phyloP scores from a whole-genome alignment of 768 basidiomycete genomes.

The Porphyrellus cyaneotinctus region DNA sequence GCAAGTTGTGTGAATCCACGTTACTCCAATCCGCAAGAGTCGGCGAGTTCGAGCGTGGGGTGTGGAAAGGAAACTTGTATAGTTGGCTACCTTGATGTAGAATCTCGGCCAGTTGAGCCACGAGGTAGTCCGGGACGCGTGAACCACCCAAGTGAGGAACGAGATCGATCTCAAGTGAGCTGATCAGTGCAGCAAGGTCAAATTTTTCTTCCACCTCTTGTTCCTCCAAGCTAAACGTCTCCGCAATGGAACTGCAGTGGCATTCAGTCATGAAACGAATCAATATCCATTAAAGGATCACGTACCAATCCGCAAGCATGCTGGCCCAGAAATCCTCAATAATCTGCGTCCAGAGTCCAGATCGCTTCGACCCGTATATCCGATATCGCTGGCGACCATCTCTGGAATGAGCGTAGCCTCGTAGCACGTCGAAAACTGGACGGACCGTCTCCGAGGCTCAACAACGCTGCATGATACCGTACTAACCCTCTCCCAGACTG shows the following conservation, averaged over 20 bases:
- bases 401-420: background rate
- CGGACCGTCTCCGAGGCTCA: conserved; percentile 48
- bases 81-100: conserved; percentile 70
- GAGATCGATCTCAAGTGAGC: conserved; percentile 74
- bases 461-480: conserved; percentile 65
- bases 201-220: conserved; percentile 83
- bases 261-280: background rate
- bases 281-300: background rate
- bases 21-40: conserved; percentile 5
- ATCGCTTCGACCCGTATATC: conserved; percentile 71
- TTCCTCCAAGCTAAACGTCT: conserved; percentile 54
- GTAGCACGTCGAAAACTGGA: background rate
- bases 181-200: conserved; percentile 75
- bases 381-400: conserved; percentile 44
- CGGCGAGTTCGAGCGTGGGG: conserved; percentile 11
- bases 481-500: conserved; percentile 89
- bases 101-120: conserved; percentile 50
- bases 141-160: conserved; percentile 68
- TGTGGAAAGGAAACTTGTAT: conserved; percentile 34
- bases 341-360: conserved; percentile 80
- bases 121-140: conserved; percentile 55
- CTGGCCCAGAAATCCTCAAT: conserved; percentile 79
- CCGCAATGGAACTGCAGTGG: conserved; percentile 47
- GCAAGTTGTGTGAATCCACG: conserved; percentile 8
- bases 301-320: conserved; percentile 82